Evolutionary conservation across 2,329 filamentous ascomycete species (phyloP), one percentile per base, ranked within the genome.

Genomic region (Akanthomyces muscarius): DNA sequence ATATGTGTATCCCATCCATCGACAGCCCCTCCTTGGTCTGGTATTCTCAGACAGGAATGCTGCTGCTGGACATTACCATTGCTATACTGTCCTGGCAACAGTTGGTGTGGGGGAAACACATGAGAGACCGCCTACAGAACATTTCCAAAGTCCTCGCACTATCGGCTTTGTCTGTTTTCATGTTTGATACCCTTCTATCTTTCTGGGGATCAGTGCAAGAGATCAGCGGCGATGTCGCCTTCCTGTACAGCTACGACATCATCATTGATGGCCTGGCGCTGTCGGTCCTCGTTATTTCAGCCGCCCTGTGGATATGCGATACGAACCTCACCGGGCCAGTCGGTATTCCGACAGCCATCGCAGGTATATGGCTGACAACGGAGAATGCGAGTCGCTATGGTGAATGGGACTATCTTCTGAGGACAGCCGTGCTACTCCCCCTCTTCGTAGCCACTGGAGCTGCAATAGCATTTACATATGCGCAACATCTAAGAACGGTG

Each of bases 31-130:
- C 71, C 5, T 70, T 70, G 21, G 71, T 78, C 1, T 65, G 80
- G 0, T 65, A 73, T n/a, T 66, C 80, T 7, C 83, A 85, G 65
- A 65, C 30, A 10, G 56, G 33, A 41, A 52, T 56, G 21, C 50
- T 64, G 10, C 42, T 58, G 18, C 36, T 64, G 6, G 62, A 61
- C 28, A 44, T 54, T 42, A 30, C 62, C 11, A 57, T 64, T 21
- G 62, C 81, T 23, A 68, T 83, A n/a, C 69, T 83, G 11, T 64
- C 77, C 2, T 85, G 83, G 82, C 78, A 81, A 42, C 73, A 83
- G 4, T 69, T 86, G 5, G 77, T 78, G 14, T 84, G 82, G 81
- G 74, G 79, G 0, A 76, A 79, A 47, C 82, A 80, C 0, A 78
- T 79, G 6, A 81, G 77, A 65, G 70, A 72, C 38, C 77, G 81